These are phyloP conservation scores for Penicillium fuscoglaucum DNA, from an alignment of 2,329 filamentous ascomycete species.

Conservation along the genomic window DNA sequence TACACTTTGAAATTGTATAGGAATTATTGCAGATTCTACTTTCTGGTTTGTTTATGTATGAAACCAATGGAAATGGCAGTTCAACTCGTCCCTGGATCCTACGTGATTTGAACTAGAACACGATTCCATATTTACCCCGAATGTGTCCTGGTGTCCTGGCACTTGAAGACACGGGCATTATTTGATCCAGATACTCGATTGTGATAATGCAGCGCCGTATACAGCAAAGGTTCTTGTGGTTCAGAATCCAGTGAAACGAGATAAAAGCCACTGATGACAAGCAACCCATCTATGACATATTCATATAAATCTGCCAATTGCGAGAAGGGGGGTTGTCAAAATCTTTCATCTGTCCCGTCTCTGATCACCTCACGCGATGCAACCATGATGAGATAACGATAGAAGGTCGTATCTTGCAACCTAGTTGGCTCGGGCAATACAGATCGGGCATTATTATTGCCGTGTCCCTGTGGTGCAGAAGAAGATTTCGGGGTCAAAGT, in stretches of 20 bases:
- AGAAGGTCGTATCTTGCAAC: not conserved
- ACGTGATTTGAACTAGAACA: not conserved
- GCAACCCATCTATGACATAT: no score
- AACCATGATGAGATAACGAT: not conserved
- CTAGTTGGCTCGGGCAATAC: no score
- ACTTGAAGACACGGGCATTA: not conserved
- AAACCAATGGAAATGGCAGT: no score
- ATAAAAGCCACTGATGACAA: no score
- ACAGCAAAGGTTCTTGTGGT: no score
- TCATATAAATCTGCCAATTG: no score
- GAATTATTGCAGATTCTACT: not conserved
- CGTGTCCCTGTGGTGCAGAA: not conserved
- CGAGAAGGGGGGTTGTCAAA: no score
- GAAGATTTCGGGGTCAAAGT: not conserved
- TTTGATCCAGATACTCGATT: not conserved
- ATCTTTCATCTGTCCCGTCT: not conserved
- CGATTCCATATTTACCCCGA: not conserved
- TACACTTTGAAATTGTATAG: not conserved
- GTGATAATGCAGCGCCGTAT: no score
- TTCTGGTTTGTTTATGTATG: not conserved
- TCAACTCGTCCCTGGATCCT: not conserved
- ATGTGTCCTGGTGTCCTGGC: not conserved
- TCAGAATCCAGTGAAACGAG: no score
- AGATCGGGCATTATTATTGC: not conserved
- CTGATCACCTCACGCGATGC: not conserved